Evolutionary conservation across 176 grass and related monocot species (phyloP).

Genomic region (Triticum dicoccoides): DNA sequence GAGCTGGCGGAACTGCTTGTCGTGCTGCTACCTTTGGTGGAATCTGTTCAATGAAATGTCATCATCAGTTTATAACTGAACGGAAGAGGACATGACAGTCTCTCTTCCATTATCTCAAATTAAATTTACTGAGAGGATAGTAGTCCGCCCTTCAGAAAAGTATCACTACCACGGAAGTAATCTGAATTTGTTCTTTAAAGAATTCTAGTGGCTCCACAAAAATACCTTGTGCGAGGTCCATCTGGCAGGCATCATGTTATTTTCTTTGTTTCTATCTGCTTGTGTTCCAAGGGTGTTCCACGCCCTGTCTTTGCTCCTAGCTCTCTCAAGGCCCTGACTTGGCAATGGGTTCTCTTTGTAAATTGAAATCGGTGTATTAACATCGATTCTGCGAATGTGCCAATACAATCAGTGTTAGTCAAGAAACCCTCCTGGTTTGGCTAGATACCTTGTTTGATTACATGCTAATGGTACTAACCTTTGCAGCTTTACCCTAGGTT

Average conservation of each 20-base stretch:
- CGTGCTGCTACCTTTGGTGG: slow-evolving; percentile 52
- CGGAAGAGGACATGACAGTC: background rate
- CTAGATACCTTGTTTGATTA: slow-evolving; percentile 4
- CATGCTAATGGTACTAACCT: slow-evolving; percentile 39
- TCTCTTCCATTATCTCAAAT: background rate
- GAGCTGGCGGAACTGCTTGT: slow-evolving; percentile 35
- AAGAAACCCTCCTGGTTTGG: background rate
- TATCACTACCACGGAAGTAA: background rate
- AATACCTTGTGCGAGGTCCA: slow-evolving; percentile 84
- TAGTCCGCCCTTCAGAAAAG: background rate
- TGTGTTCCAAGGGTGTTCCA: slow-evolving; percentile 78
- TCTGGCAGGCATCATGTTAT: slow-evolving; percentile 65
- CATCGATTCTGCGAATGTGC: slow-evolving; percentile 48
- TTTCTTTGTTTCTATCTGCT: slow-evolving; percentile 87
- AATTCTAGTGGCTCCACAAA: slow-evolving; percentile 7
- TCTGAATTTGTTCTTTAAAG: background rate
- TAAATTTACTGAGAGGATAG: background rate
- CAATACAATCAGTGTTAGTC: slow-evolving; percentile 10
- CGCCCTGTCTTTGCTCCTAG: slow-evolving; percentile 34
- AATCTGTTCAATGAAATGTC: slow-evolving; percentile 40
- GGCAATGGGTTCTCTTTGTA: slow-evolving; percentile 60
- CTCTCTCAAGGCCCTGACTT: slow-evolving; percentile 34
- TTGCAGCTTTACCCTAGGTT: slow-evolving; percentile 39
- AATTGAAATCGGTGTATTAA: slow-evolving; percentile 53
- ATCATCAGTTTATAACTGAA: slow-evolving; percentile 10